Base-by-base conservation (phyloP, 768 basidiomycete genomes). In the Cystofilobasidium bisporidii region DNA sequence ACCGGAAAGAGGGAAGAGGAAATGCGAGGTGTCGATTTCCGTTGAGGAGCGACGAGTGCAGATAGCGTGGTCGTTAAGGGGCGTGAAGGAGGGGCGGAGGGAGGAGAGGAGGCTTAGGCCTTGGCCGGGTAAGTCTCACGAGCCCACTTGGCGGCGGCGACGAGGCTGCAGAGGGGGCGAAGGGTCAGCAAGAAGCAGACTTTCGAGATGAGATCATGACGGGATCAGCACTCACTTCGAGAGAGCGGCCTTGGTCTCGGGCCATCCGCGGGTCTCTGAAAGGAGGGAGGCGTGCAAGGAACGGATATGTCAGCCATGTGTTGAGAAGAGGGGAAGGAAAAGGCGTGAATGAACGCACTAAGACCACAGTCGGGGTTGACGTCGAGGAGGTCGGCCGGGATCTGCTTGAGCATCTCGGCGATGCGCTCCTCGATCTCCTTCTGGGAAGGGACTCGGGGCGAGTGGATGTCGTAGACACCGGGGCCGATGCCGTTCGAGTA, bases 241-340 rank as follows among this genome's bases (percentile, higher is more conserved):
- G 14, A 65, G 72, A 74, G 41, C 61, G 81, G 84, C 84, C 81
- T 96, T 89, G 53, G 93, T 97, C 83, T 98, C 93, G 79, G 88
- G 88, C 93, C 93, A 96, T 74, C 87, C 90, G 82, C 93, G 91
- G 72, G 94, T 98, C 84, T 98, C n/a, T n/a, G n/a, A n/a, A n/a
- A n/a, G n/a, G n/a, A n/a, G n/a, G n/a, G n/a, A n/a, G n/a, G n/a
- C n/a, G n/a, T n/a, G n/a, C n/a, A n/a, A n/a, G n/a, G n/a, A n/a
- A n/a, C n/a, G n/a, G n/a, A n/a, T n/a, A n/a, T n/a, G n/a, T n/a
- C n/a, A n/a, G n/a, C n/a, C n/a, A n/a, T n/a, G n/a, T n/a, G n/a
- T n/a, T n/a, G n/a, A n/a, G n/a, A n/a, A n/a, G n/a, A n/a, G n/a
- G n/a, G n/a, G n/a, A n/a, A n/a, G n/a, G n/a, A n/a, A n/a, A n/a